Evolutionary conservation across 2,329 filamentous ascomycete species (phyloP).

Genomic region (Byssochlamys sp.): DNA sequence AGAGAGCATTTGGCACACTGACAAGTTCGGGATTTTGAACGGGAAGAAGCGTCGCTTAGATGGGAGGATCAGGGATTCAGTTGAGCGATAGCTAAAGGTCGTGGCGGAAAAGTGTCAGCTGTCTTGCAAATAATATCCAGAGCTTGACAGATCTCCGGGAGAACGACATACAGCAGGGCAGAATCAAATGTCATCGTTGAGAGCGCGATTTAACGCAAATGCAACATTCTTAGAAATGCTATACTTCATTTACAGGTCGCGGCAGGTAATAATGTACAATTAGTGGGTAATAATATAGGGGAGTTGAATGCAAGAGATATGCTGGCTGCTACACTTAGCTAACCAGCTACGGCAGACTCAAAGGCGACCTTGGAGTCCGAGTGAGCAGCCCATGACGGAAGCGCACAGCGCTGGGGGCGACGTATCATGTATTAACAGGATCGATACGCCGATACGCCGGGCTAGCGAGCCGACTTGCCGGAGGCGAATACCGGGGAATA

Average conservation of each 20-base stretch:
- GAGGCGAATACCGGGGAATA: not conserved
- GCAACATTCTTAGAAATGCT: conserved; percentile 22
- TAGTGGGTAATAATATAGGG: not conserved
- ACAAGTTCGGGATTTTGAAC: conserved; percentile 57
- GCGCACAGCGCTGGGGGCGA: not conserved
- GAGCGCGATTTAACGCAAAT: conserved; percentile 14
- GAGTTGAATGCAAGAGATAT: not conserved
- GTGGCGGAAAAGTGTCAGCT: conserved; percentile 7
- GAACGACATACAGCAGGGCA: conserved; percentile 24
- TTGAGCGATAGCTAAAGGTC: conserved; percentile 51
- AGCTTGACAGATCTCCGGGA: conserved; percentile 3
- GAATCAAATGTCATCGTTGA: conserved; percentile 36
- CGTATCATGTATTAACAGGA: not conserved
- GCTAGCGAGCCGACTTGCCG: not conserved
- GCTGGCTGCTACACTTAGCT: not conserved
- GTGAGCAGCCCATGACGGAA: not conserved
- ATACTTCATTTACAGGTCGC: conserved; percentile 7
- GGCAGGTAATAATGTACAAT: conserved; percentile 2
- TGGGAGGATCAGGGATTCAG: conserved; percentile 54
- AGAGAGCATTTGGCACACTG: conserved; percentile 24
- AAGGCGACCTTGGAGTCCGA: not conserved
- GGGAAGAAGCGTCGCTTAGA: conserved; percentile 58
- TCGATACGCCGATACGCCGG: conserved; percentile 2
- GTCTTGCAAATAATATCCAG: conserved; percentile 4
- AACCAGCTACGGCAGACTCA: not conserved